Conservation (phyloP, 2,329 filamentous ascomycete genomes). For the Teratosphaeria gauchensis region DNA sequence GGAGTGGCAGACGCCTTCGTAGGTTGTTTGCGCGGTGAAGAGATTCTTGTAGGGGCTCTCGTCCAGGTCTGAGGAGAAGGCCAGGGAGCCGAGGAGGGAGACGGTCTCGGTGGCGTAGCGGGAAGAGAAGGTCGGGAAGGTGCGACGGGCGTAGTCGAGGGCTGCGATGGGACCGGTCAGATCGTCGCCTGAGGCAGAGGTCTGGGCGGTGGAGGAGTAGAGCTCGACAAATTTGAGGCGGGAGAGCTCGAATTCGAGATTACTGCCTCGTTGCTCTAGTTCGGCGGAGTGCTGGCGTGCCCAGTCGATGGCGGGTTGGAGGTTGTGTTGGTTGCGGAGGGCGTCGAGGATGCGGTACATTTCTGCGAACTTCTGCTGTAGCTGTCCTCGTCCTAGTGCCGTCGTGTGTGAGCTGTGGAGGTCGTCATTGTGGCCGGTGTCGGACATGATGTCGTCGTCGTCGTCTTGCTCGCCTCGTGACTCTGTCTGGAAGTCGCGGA, state of each 20-base stretch:
- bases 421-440: constrained; percentile 6
- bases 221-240: constrained; percentile 84
- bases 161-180: constrained; percentile 55
- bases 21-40: constrained; percentile 67
- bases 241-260: constrained; percentile 89
- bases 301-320: constrained; percentile 81
- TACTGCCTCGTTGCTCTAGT: constrained; percentile 75
- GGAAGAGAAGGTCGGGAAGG: constrained; percentile 64
- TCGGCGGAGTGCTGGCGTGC: constrained; percentile 59
- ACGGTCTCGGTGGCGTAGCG: constrained; percentile 73
- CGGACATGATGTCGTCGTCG: constrained; percentile 37
- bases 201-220: constrained; percentile 53
- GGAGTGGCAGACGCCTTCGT: constrained; percentile 72
- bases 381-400: constrained; percentile 25
- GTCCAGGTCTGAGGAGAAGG: constrained; percentile 64
- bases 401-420: not conserved
- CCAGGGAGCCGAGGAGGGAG: constrained; percentile 69
- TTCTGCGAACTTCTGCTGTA: constrained; percentile 72
- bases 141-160: constrained; percentile 61
- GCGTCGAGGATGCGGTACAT: constrained; percentile 87
- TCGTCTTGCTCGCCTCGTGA: constrained; percentile 23
- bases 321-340: constrained; percentile 59
- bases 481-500: not conserved
- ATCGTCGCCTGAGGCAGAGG: not conserved
- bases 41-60: constrained; percentile 69